A percentile compares a stretch with the other conserved stretches of the same genome.
Conservation (phyloP, 805 yeast genomes). For the Brettanomyces bruxellensis region DNA sequence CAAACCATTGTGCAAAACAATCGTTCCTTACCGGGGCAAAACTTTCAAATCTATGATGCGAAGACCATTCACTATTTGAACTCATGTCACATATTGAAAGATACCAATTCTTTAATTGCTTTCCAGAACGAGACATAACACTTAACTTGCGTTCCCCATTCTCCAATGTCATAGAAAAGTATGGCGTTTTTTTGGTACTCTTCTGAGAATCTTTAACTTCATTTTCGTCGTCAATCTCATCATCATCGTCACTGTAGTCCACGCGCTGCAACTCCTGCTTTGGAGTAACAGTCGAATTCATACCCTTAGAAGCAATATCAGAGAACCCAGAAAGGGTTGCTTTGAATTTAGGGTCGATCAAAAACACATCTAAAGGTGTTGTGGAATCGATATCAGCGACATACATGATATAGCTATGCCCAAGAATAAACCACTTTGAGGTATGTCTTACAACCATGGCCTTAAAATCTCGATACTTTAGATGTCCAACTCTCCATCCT, state of each 20-base stretch:
- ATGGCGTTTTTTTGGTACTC: slow-evolving; percentile 31
- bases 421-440: slow-evolving; percentile 82
- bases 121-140: slow-evolving; percentile 57
- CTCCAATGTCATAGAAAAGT: slow-evolving; percentile 52
- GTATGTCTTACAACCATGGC: slow-evolving; percentile 90
- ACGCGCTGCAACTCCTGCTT: slow-evolving; percentile 26
- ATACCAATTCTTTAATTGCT: slow-evolving; percentile 65
- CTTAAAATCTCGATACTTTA: slow-evolving; percentile 65
- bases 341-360: slow-evolving; percentile 73
- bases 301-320: slow-evolving; percentile 10
- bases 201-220: slow-evolving; percentile 23
- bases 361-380: slow-evolving; percentile 81
- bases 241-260: slow-evolving; percentile 23
- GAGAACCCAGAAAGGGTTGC: slow-evolving; percentile 39
- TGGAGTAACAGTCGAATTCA: slow-evolving; percentile 13
- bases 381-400: slow-evolving; percentile 83
- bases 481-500: slow-evolving; percentile 95
- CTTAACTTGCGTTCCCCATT: slow-evolving; percentile 74
- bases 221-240: slow-evolving; percentile 28
- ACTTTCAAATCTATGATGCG: slow-evolving; percentile 67
- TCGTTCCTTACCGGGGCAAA: slow-evolving; percentile 87
- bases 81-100: slow-evolving; percentile 64
- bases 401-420: slow-evolving; percentile 77
- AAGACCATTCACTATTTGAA: slow-evolving; percentile 61
- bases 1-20: slow-evolving; percentile 93